Evolutionary conservation across 2,329 filamentous ascomycete genomes (phyloP), one percentile per base, ranked within the genome.

Genomic region (Cladosporium sp.): DNA sequence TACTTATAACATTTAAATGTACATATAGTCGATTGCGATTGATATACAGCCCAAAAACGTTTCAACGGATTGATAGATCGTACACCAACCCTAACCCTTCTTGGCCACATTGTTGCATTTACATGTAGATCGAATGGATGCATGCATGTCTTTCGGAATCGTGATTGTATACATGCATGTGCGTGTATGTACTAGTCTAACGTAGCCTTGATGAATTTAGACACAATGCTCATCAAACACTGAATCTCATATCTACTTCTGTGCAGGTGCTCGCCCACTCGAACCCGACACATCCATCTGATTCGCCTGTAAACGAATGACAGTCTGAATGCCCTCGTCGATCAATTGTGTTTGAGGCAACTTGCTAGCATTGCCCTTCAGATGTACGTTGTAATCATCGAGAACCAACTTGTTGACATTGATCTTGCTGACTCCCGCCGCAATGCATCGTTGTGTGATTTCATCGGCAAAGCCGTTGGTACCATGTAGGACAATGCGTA

Each of bases 351-450:
- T 76, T 24, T 72, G 68, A 10, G 69, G 65, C 59, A 73, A 61
- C 24, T 70, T 73, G 12, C 63, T 68, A 7, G 70, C 65, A 54
- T 67, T 68, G 28, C 59, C 67, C 55, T 70, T 68, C 14, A 70
- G 51, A 54, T 71, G 65, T 12, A 67, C 65, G 34, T 70, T 66
- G 41, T 72, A 73, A 57, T 73, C 79, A 63, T 83, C 79, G 15
- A 83, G 74, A 11, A 85, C 78, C 49, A 83, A 69, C 73, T 83
- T 84, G 68, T 88, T 87, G 3, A 87, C 83, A 67, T 87, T 87
- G 67, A 86, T 76, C 74, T 87, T 86, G 28, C 81, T 78, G 18
- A 84, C 79, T 0, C 85, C 85, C 15, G 78, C 78, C 24, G 74
- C 72, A 67, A 87, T 85, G 70, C 85, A 87, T 58, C 75, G 68